phyloP scores from a whole-genome alignment of 2,329 filamentous ascomycete species.

The Aspergillus pseudoglaucus region DNA sequence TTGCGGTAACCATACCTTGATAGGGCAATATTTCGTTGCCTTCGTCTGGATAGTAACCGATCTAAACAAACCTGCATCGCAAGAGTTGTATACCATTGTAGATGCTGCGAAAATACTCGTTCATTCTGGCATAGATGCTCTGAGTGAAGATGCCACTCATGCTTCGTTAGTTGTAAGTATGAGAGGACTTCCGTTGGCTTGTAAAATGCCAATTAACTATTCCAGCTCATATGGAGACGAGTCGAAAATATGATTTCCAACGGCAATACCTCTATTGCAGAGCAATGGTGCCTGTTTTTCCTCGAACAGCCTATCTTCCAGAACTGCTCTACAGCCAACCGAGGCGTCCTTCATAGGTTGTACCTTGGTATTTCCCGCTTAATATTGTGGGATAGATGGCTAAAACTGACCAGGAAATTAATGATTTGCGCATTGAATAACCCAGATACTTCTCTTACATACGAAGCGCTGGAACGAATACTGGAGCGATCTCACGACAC shows the following conservation, averaged over 20 bases:
- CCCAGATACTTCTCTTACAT: conserved; percentile 50
- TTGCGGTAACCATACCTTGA: conserved; percentile 50
- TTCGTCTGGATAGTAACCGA: conserved; percentile 60
- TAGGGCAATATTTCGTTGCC: conserved; percentile 63
- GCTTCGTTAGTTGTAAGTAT: conserved; percentile 35
- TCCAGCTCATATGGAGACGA: conserved; percentile 72
- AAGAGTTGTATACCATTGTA: conserved; percentile 26
- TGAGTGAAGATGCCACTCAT: conserved; percentile 57
- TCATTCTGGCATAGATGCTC: conserved; percentile 37
- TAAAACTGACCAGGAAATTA: conserved; percentile 55
- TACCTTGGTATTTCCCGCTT: neutral
- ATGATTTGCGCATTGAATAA: conserved; percentile 62
- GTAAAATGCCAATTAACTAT: neutral
- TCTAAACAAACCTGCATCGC: conserved; percentile 28
- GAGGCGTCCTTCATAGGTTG: conserved; percentile 62
- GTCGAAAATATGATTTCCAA: conserved; percentile 55
- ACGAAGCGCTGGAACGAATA: conserved; percentile 54
- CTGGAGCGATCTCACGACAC: conserved; percentile 52
- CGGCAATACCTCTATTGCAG: conserved; percentile 49
- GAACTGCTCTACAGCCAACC: conserved; percentile 59
- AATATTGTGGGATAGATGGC: conserved; percentile 1
- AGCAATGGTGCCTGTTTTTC: conserved; percentile 66
- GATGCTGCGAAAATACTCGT: conserved; percentile 29
- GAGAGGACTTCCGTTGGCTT: neutral
- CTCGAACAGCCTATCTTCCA: conserved; percentile 58